These are phyloP conservation scores for Chlorella sp. DNA, from an alignment of 139 green algal species.

Conservation along the genomic window DNA sequence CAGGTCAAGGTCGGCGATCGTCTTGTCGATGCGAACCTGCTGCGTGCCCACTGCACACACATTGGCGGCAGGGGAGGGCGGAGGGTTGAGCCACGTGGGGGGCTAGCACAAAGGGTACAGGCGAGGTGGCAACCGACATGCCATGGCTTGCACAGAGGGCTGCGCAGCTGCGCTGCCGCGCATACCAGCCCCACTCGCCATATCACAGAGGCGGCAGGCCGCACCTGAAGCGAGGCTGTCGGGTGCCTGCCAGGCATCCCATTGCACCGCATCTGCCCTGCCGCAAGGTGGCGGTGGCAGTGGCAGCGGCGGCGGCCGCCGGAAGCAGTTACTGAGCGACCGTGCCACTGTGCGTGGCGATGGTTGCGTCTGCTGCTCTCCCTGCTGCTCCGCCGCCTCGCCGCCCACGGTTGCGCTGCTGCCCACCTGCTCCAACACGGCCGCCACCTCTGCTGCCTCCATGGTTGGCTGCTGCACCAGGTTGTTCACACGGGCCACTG, in stretches of 20 bases:
- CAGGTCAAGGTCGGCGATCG: not conserved
- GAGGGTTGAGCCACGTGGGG: no score
- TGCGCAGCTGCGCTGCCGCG: no score
- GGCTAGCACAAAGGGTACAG: no score
- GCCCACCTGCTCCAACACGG: not conserved
- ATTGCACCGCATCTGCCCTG: not conserved
- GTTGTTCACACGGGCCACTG: slow-evolving; percentile 14
- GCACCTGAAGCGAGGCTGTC: not conserved
- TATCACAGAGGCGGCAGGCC: no score
- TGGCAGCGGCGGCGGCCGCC: not conserved
- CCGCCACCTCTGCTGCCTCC: not conserved
- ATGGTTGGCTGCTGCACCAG: not conserved
- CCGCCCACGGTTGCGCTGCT: not conserved
- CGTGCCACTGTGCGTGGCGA: slow-evolving; percentile 6
- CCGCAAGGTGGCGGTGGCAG: not conserved
- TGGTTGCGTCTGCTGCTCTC: not conserved
- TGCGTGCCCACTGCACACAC: slow-evolving; percentile 21
- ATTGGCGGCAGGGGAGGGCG: no score
- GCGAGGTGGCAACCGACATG: no score
- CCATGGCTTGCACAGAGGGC: no score
- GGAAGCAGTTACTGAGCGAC: not conserved
- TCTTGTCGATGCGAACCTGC: not conserved
- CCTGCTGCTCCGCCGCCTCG: not conserved
- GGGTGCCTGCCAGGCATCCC: not conserved
- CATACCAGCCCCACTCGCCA: no score